Evolutionary conservation across 371 early-diverging fungal species (phyloP).

Genomic region (Smittium mucronatum): DNA sequence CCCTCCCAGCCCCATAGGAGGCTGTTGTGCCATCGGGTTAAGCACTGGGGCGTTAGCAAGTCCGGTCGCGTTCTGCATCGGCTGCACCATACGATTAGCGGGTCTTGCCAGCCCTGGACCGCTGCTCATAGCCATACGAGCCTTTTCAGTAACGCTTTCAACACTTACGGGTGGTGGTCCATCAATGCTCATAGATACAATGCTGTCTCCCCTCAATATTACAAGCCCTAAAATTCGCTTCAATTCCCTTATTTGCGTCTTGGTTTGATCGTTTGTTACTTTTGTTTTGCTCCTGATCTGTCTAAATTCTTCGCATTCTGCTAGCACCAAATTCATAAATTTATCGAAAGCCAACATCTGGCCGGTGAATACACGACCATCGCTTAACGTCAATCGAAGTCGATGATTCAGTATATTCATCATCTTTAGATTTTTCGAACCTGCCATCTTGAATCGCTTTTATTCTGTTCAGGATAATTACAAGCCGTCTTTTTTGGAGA

Average conservation of each 20-base stretch:
- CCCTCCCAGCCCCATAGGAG: constrained; percentile 55
- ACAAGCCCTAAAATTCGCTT: constrained; percentile 89
- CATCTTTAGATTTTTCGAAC: constrained; percentile 75
- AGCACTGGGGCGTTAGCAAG: not conserved
- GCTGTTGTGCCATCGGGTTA: constrained; percentile 28
- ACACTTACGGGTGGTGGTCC: constrained; percentile 73
- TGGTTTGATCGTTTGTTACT: constrained; percentile 1
- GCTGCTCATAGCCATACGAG: constrained; percentile 26
- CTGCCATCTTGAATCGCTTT: constrained; percentile 32
- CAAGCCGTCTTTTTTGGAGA: too few relatives aligned
- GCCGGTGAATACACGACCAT: constrained; percentile 83
- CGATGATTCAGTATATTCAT: constrained; percentile 87
- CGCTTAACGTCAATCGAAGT: constrained; percentile 79
- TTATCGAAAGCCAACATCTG: constrained; percentile 97
- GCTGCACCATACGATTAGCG: constrained; percentile 76
- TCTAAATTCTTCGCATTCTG: constrained; percentile 94
- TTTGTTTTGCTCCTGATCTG: constrained; percentile 57
- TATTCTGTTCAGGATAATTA: too few relatives aligned
- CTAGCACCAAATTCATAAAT: constrained; percentile 94
- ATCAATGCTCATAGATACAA: constrained; percentile 84
- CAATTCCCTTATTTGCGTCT: constrained; percentile 38
- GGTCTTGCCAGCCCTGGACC: constrained; percentile 65
- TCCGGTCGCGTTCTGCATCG: constrained; percentile 29
- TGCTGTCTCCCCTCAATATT: constrained; percentile 84
- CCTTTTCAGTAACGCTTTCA: constrained; percentile 42